Conservation (phyloP, 2,329 filamentous ascomycete genomes). For the Fusarium proliferatum region DNA sequence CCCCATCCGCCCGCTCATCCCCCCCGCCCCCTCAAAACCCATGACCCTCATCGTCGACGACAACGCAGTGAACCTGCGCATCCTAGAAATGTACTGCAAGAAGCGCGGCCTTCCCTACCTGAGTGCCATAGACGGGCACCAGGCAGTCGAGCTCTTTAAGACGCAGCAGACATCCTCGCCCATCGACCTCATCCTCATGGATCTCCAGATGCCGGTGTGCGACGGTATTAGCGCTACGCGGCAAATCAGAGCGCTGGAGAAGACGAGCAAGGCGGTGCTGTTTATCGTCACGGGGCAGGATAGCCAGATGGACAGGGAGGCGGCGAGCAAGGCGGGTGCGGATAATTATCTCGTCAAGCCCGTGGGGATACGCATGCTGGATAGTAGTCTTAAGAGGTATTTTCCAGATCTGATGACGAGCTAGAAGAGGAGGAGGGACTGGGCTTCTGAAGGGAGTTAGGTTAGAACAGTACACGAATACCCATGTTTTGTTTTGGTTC, state of each 20-base stretch:
- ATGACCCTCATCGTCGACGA: slow-evolving; percentile 58
- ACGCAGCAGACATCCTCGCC: slow-evolving; percentile 28
- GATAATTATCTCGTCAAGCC: slow-evolving; percentile 44
- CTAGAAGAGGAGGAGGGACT: not conserved
- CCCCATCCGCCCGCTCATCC: not conserved
- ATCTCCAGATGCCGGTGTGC: slow-evolving; percentile 47
- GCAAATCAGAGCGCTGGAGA: slow-evolving; percentile 42
- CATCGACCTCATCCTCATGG: slow-evolving; percentile 45
- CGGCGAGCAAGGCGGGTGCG: slow-evolving; percentile 35
- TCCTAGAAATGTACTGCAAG: slow-evolving; percentile 59
- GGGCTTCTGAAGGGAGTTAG: not conserved
- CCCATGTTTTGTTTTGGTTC: not conserved
- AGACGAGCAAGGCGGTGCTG: slow-evolving; percentile 20
- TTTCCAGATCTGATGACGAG: slow-evolving; percentile 28
- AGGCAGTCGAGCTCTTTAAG: slow-evolving; percentile 53
- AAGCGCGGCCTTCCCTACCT: slow-evolving; percentile 55
- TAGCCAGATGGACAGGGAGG: slow-evolving; percentile 30
- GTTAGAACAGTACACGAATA: slow-evolving; percentile 4
- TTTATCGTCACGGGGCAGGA: slow-evolving; percentile 48
- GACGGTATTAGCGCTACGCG: slow-evolving; percentile 45
- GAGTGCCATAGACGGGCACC: slow-evolving; percentile 56
- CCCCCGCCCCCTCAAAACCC: slow-evolving; percentile 21
- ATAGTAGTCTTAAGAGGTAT: slow-evolving; percentile 22
- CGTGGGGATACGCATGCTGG: slow-evolving; percentile 36
- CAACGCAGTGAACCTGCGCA: slow-evolving; percentile 60